Evolutionary conservation across 129 eudicot genomes (phyloP), one percentile per base, ranked within the genome.

Genomic region (Flaveria bidentis): DNA sequence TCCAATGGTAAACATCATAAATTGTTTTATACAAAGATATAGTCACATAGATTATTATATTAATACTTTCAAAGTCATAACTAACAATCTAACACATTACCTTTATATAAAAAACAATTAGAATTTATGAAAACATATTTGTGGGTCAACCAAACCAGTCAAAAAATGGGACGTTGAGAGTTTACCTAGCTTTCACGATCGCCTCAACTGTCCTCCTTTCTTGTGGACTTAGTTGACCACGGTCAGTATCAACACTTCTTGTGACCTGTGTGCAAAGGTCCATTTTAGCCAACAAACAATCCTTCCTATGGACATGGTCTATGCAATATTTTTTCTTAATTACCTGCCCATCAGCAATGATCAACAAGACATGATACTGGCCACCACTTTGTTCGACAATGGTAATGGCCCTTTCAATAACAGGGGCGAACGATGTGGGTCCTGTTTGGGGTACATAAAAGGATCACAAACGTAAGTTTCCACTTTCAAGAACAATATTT

Each of bases 271-370:
- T 26, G 69, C 69, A 55, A n/a, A 68, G 73, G 26, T 44, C 9
- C 55, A 22, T 68, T 4, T 42, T 62, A 75, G 41, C 49, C 47
- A 55, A 30, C 3, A 63, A 28, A 30, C 23, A 63, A 33, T 30
- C 17, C 4, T 63, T 63, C 22, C 10, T 63, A 17, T 63, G 22
- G 69, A 63, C 69, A 0, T 56, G 22, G 17, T 28, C 18, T 20
- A 66, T 44, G 13, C 30, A n/a, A 13, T 25, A n/a, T 49, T 12
- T 49, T 39, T 50, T 33, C 61, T 1, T 20, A 63, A 18, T 45
- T 87, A 94, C 97, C 99, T 91, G 99, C 9, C 99, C 99, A 75
- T 91, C 99, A 6, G 99, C 99, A 44, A 94, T 94, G 64, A 94
- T 94, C 74, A 94, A 69, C 72, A 94, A 72, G 75, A 94, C 99